Evolutionary conservation across 2,329 filamentous ascomycete species (phyloP).

Genomic region (Botrytis aclada): DNA sequence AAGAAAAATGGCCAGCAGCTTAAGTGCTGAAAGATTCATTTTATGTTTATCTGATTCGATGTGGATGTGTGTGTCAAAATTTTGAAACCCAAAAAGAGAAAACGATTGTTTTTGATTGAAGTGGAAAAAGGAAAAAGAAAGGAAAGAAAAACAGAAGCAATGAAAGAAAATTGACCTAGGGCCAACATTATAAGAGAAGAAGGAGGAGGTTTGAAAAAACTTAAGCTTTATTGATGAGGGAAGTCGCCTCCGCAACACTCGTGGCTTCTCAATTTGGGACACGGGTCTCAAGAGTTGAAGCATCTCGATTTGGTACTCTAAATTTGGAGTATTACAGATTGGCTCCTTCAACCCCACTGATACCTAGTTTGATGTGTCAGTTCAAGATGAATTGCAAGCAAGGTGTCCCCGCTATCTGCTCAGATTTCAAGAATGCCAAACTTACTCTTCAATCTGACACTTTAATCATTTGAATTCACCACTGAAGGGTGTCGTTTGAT

Average conservation of each 20-base stretch:
- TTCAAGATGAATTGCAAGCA: background rate
- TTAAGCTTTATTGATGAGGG: background rate
- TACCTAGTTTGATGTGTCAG: background rate
- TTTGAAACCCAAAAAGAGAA: constrained; percentile 3
- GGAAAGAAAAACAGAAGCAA: background rate
- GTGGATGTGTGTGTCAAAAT: background rate
- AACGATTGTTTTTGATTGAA: background rate
- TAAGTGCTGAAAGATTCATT: constrained; percentile 1
- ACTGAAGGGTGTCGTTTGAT: background rate
- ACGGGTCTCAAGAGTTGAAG: background rate
- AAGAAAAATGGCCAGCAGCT: background rate
- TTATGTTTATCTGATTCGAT: background rate
- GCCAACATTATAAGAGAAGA: background rate
- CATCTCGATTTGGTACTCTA: background rate
- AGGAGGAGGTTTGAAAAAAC: background rate
- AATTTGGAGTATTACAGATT: background rate
- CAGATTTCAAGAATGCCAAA: background rate
- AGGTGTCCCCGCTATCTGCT: background rate
- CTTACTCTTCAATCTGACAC: background rate
- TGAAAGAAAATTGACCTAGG: background rate
- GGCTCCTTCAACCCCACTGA: background rate
- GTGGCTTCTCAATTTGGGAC: background rate
- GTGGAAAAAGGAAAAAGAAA: background rate
- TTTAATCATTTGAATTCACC: background rate
- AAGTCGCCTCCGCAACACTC: background rate